Base-by-base conservation (phyloP, 768 basidiomycete genomes). In the Naganishia antarctica region DNA sequence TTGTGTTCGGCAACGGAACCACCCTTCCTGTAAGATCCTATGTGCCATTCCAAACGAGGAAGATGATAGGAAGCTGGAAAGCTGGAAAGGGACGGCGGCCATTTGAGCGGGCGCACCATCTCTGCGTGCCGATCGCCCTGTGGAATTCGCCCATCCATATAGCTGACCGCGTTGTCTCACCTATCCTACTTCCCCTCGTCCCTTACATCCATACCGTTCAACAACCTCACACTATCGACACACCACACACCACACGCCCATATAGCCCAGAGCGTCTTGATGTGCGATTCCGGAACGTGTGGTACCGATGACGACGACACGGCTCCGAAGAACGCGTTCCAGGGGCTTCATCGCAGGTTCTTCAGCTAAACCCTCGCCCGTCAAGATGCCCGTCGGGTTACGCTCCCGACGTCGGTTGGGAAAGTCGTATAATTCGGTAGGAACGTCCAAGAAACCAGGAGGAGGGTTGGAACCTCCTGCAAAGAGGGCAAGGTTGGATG, bases 321-420 rank as follows among this genome's bases (percentile, higher is more conserved):
- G 53, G 32, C 53, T 57, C 31, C 53, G 53, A 40, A 32, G 53
- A 57, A 57, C 53, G 37, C 53, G 53, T n/a, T 57, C 53, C 5
- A 57, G 53, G 53, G 53, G 53, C 18, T 57, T 57, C 34, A 40
- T 57, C 37, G 53, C 53, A 11, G 53, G 53, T 57, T 57, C 53
- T 18, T 57, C 53, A 5, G 53, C 53, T 11, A 57, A 57, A 57
- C 53, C 53, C 34, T 57, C 53, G n/a, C 53, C 53, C n/a, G 34
- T 57, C 53, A 57, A 57, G 37, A 57, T 57, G 32, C 53, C 53
- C 21, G 34, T 26, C 50, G 28, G 50, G 11, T 29, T 40, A 1
- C 31, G 34, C 21, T 40, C 53, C 9, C 53, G 53, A 37, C 34
- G 53, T 18, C 53, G 53, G 26, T 29, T 57, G 23, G 53, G 53